These are phyloP conservation scores for Cryphonectria radicalis DNA, from an alignment of 2,329 filamentous ascomycete genomes.

Conservation along the genomic window DNA sequence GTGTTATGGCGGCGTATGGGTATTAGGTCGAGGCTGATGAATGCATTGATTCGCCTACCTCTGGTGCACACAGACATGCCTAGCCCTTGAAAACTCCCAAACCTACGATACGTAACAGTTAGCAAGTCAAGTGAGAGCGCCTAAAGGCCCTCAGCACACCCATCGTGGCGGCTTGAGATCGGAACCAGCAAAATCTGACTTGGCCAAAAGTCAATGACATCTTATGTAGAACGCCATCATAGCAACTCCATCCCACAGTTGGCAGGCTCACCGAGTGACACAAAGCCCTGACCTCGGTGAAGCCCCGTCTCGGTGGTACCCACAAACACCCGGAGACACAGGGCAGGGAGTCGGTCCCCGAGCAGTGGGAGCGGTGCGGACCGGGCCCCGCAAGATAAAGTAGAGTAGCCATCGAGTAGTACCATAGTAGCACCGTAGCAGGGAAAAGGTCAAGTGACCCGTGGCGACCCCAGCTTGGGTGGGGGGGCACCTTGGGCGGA, in stretches of 20 bases:
- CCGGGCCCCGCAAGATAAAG: conserved; percentile 13
- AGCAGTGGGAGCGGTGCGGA: conserved; percentile 4
- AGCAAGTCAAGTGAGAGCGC: not conserved
- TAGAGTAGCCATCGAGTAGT: not conserved
- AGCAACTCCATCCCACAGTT: not conserved
- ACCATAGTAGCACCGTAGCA: not conserved
- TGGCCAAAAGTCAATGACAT: not conserved
- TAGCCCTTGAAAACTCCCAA: not conserved
- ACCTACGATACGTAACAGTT: not conserved
- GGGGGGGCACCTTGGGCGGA: not conserved
- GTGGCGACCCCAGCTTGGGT: not conserved
- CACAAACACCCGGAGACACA: conserved; percentile 5
- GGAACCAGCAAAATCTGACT: too few relatives aligned
- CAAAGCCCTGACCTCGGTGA: not conserved
- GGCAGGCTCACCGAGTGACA: not conserved
- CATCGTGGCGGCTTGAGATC: not conserved
- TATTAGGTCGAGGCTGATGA: not conserved
- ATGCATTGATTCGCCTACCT: not conserved
- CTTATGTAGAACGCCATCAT: not conserved
- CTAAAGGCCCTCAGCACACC: not conserved
- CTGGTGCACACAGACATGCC: not conserved
- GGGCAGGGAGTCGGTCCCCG: conserved; percentile 1
- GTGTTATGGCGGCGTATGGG: not conserved
- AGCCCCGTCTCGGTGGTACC: not conserved
- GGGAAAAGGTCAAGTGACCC: not conserved